Percentiles rank a stretch among this genome's conserved stretches.
These are phyloP conservation scores for Phytophthora quininea DNA, from an alignment of 352 stramenopile genomes.

Conservation along the genomic window DNA sequence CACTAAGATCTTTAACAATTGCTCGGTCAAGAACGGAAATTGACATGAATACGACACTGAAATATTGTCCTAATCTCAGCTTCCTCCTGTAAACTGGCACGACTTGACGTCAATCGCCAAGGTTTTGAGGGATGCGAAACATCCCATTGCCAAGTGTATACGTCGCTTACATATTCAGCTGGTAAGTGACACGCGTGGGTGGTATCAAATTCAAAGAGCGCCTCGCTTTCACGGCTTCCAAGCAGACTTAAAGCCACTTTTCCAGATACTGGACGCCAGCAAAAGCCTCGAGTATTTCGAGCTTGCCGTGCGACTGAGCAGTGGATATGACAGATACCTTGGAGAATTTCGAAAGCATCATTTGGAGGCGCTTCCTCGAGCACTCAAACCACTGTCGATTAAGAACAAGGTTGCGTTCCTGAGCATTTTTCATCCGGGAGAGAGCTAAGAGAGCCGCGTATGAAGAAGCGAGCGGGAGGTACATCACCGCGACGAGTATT, in stretches of 20 bases:
- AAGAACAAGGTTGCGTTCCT: not conserved
- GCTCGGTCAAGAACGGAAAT: no score
- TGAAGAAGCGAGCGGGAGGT: not conserved
- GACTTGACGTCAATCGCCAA: not conserved
- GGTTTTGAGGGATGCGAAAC: not conserved
- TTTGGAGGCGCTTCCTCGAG: not conserved
- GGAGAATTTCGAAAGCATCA: not conserved
- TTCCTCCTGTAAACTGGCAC: not conserved
- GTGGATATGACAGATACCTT: not conserved
- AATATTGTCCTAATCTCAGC: not conserved
- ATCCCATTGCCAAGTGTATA: not conserved
- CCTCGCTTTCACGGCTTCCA: not conserved
- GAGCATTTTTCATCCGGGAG: not conserved
- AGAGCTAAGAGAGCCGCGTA: not conserved
- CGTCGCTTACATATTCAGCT: not conserved
- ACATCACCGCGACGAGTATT: not conserved
- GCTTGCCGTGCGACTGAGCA: not conserved
- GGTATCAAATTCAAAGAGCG: not conserved
- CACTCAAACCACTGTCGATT: not conserved
- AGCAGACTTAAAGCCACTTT: not conserved
- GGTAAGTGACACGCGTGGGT: not conserved
- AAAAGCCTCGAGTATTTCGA: not conserved
- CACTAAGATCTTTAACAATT: not conserved
- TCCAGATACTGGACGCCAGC: not conserved
- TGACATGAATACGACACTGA: no score